These are phyloP conservation scores for Hevea brasiliensis DNA, from an alignment of 345 rosid genomes.

Conservation along the genomic window DNA sequence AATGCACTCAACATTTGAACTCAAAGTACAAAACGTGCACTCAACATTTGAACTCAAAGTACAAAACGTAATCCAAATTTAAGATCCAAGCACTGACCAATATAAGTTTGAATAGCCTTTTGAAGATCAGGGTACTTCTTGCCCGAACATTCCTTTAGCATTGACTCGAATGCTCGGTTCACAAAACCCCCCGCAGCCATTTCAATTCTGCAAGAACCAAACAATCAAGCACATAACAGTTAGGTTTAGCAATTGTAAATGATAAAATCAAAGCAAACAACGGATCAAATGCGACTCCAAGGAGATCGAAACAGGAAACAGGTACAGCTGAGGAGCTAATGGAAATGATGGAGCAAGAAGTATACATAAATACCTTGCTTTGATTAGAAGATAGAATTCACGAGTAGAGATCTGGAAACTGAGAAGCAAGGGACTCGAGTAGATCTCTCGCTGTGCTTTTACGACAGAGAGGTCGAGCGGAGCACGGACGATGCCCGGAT, in stretches of 20 bases:
- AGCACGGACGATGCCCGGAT: slow-evolving; percentile 9
- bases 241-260: not conserved
- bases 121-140: slow-evolving; percentile 87
- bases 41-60: not conserved
- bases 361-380: not conserved
- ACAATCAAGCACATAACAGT: not conserved
- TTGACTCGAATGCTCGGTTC: slow-evolving; percentile 88
- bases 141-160: slow-evolving; percentile 87
- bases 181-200: slow-evolving; percentile 96
- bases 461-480: not conserved
- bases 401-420: slow-evolving; percentile 10
- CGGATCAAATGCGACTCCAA: not conserved
- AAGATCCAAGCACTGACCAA: slow-evolving; percentile 45
- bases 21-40: too few relatives aligned
- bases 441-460: not conserved
- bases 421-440: not conserved
- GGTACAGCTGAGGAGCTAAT: not conserved
- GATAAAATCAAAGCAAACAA: not conserved
- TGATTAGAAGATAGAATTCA: not conserved
- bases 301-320: not conserved
- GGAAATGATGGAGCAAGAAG: not conserved
- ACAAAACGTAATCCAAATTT: not conserved
- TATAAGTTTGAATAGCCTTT: slow-evolving; percentile 70
- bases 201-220: not conserved
- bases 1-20: not conserved